Percentiles rank a stretch among this genome's conserved stretches.
Evolutionary conservation across 192 early-diverging fungal genomes (phyloP).

Genomic region (Coemansia sp.): DNA sequence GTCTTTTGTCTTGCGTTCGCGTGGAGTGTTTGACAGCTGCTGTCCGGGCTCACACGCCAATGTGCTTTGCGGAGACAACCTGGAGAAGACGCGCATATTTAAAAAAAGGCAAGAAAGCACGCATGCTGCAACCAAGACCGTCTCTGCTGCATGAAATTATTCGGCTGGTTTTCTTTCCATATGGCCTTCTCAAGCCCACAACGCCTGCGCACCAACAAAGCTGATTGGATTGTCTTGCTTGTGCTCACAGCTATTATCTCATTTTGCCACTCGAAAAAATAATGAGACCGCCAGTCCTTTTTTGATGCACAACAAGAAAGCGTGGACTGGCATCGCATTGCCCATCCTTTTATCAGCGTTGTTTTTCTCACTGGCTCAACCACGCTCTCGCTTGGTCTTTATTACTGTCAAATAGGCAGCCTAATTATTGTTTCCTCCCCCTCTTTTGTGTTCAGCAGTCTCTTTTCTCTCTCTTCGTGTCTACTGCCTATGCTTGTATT

Average conservation of each 20-base stretch:
- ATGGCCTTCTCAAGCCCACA: neutral
- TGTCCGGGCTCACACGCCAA: neutral
- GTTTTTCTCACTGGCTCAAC: neutral
- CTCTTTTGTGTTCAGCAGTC: neutral
- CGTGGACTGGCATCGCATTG: constrained; percentile 1
- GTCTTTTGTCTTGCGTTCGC: neutral
- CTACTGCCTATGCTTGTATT: neutral
- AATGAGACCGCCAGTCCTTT: constrained; percentile 1
- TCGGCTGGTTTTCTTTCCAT: neutral
- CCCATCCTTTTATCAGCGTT: constrained; percentile 3
- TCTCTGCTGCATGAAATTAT: neutral
- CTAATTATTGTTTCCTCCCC: neutral
- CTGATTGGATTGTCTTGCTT: neutral
- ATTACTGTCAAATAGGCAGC: neutral
- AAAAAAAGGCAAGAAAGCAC: neutral
- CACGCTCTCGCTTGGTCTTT: neutral
- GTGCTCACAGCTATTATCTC: neutral
- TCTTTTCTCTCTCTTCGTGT: neutral
- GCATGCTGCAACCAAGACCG: neutral
- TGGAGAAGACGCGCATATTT: neutral
- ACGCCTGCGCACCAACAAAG: neutral
- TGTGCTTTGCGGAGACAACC: neutral
- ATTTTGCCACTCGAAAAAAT: neutral
- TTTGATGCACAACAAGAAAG: neutral
- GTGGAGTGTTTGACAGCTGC: neutral